These are phyloP conservation scores for Penicillium olsonii DNA, from an alignment of 2,329 filamentous ascomycete species.

Conservation along the genomic window DNA sequence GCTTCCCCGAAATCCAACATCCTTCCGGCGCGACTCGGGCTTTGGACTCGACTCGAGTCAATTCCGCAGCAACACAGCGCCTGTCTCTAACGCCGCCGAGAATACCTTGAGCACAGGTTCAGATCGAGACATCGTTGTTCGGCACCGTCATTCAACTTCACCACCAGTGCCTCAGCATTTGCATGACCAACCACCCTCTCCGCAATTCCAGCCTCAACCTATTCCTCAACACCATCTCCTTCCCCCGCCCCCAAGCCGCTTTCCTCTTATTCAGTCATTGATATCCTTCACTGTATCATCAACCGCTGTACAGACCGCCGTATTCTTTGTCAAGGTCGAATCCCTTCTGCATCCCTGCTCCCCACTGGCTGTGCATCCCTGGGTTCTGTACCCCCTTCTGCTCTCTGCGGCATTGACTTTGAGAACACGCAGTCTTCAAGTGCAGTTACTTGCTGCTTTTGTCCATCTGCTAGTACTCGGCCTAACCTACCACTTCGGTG, in stretches of 20 bases:
- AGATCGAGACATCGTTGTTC: constrained; percentile 36
- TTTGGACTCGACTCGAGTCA: constrained; percentile 31
- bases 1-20: constrained; percentile 20
- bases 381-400: constrained; percentile 68
- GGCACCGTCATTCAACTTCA: constrained; percentile 30
- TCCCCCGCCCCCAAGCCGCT: constrained; percentile 42
- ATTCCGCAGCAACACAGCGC: constrained; percentile 13
- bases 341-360: constrained; percentile 69
- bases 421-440: constrained; percentile 34
- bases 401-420: constrained; percentile 68
- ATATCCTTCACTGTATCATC: constrained; percentile 32
- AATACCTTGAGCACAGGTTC: constrained; percentile 19
- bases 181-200: constrained; percentile 11
- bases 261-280: constrained; percentile 27
- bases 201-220: constrained; percentile 9
- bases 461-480: constrained; percentile 51
- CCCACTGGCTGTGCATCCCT: constrained; percentile 67
- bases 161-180: constrained; percentile 24
- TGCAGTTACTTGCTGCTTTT: constrained; percentile 45
- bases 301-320: constrained; percentile 53
- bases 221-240: constrained; percentile 39
- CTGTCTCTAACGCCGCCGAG: constrained; percentile 19
- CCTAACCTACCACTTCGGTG: constrained; percentile 40
- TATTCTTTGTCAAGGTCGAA: constrained; percentile 71
- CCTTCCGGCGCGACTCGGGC: constrained; percentile 28